Evolutionary conservation across 352 stramenopile genomes (phyloP), one percentile per base, ranked within the genome.

Genomic region (Phytophthora chlamydospora): DNA sequence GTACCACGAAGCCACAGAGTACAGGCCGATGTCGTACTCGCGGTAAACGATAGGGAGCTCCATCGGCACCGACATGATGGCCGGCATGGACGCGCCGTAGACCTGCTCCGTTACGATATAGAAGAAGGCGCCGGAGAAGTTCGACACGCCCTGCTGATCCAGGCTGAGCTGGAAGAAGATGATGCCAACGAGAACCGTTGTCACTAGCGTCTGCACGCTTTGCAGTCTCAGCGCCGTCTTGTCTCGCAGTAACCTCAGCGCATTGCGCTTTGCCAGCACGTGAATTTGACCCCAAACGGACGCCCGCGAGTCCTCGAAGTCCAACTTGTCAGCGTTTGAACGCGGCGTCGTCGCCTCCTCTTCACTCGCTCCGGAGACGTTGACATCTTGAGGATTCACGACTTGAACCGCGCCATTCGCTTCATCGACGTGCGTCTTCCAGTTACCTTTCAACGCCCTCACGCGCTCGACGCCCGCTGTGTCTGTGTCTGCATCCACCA

Each of bases 61-160:
- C 29, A 82, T 59, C 0, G 79, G 79, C 38, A 89, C 70, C 1
- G 66, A 68, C 24, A 71, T 63, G 51, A 87, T 78, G 31, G 70
- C 63, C 9, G 79, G 76, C 46, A 71, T 75, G 10, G 75, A 66
- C 0, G 67, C 58, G 14, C 46, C 64, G 41, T 85, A 87, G 12
- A 73, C 76, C 31, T 83, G 73, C 34, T 84, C 69, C 40, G 80
- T 73, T 4, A 80, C 59, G 3, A 87, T 71, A 51, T 79, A 89
- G 58, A 89, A 89, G 59, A 87, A 76, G 3, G 62, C 79, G 17
- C 76, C 79, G 4, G 62, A 67, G 49, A 85, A 83, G 51, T 71
- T 81, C 33, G 78, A 74, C 42, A 89, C 66, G 1, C 75, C 75
- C 12, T 64, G 64, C 35, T 86, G 79, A 33, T 68, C 66, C 33